Conservation (phyloP, 2,329 filamentous ascomycete species). For the Trichophyton simii region DNA sequence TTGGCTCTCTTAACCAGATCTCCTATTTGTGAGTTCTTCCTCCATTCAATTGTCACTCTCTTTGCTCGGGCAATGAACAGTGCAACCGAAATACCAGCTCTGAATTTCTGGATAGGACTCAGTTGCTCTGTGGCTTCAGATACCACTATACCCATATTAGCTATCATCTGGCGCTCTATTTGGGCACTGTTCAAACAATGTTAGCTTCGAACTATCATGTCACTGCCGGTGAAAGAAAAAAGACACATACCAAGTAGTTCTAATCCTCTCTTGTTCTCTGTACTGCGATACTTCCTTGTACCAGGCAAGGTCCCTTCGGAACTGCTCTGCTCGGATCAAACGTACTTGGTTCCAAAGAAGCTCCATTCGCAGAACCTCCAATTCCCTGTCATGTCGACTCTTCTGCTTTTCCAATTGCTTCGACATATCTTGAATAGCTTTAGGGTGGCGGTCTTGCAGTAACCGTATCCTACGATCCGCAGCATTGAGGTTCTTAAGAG, state of each 20-base stretch:
- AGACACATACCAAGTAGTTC: slow-evolving; percentile 61
- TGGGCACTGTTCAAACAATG: slow-evolving; percentile 55
- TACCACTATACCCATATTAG: slow-evolving; percentile 60
- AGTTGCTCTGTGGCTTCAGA: slow-evolving; percentile 19
- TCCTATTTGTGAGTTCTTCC: slow-evolving; percentile 30
- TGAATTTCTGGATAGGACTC: slow-evolving; percentile 30
- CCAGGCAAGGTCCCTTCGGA: slow-evolving; percentile 69
- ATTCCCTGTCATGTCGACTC: slow-evolving; percentile 46
- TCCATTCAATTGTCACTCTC: slow-evolving; percentile 34
- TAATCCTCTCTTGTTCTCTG: slow-evolving; percentile 46
- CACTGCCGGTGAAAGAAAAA: slow-evolving; percentile 4
- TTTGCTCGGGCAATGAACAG: slow-evolving; percentile 36
- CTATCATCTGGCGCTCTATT: slow-evolving; percentile 73
- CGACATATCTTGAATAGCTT: slow-evolving; percentile 40
- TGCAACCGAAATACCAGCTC: slow-evolving; percentile 31
- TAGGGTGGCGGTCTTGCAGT: slow-evolving; percentile 50
- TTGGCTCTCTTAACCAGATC: slow-evolving; percentile 34
- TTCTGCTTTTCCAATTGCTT: slow-evolving; percentile 34
- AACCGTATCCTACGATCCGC: slow-evolving; percentile 33
- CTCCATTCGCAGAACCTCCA: slow-evolving; percentile 74
- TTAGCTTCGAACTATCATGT: slow-evolving; percentile 5
- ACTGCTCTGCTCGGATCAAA: slow-evolving; percentile 64
- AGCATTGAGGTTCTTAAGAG: slow-evolving; percentile 30
- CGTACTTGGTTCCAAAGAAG: slow-evolving; percentile 81
- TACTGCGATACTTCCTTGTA: slow-evolving; percentile 81